These are phyloP conservation scores for Sporothrix variecibatus DNA, from an alignment of 2,329 filamentous ascomycete species.

Conservation along the genomic window DNA sequence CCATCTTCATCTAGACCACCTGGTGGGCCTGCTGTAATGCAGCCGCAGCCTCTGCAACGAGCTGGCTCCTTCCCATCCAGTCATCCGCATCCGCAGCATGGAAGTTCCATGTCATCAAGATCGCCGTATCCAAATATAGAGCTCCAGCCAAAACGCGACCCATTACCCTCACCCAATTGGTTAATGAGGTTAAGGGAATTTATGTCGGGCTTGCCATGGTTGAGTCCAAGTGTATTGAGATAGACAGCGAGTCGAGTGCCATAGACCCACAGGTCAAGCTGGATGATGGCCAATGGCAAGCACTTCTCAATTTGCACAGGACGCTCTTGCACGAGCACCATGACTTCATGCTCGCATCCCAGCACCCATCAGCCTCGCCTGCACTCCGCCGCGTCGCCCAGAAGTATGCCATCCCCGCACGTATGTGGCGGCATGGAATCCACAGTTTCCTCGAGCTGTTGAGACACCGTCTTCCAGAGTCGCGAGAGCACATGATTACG, in stretches of 20 bases:
- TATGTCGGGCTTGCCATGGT: constrained; percentile 85
- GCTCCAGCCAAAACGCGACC: constrained; percentile 62
- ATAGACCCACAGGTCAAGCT: constrained; percentile 49
- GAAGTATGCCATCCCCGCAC: constrained; percentile 87
- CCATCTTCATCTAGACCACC: neutral
- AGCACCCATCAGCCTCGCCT: constrained; percentile 76
- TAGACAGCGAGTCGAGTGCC: constrained; percentile 62
- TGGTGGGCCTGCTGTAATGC: neutral
- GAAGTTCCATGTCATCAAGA: neutral
- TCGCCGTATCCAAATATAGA: constrained; percentile 28
- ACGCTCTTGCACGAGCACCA: constrained; percentile 81
- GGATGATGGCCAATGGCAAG: constrained; percentile 76
- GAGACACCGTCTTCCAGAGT: constrained; percentile 70
- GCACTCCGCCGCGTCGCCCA: constrained; percentile 68
- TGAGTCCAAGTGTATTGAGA: constrained; percentile 82
- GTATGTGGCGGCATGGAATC: constrained; percentile 94
- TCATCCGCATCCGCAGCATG: neutral
- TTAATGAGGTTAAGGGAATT: constrained; percentile 79
- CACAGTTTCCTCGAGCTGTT: constrained; percentile 80
- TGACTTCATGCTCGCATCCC: constrained; percentile 82
- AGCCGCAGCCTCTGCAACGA: neutral
- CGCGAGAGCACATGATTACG: constrained; percentile 83
- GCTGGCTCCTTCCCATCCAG: neutral
- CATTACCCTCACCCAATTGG: constrained; percentile 76
- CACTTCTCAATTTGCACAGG: constrained; percentile 77